Evolutionary conservation across 495 filamentous ascomycete species (phyloP), one percentile per base, ranked within the genome.

Genomic region (Pseudevernia furfuracea): DNA sequence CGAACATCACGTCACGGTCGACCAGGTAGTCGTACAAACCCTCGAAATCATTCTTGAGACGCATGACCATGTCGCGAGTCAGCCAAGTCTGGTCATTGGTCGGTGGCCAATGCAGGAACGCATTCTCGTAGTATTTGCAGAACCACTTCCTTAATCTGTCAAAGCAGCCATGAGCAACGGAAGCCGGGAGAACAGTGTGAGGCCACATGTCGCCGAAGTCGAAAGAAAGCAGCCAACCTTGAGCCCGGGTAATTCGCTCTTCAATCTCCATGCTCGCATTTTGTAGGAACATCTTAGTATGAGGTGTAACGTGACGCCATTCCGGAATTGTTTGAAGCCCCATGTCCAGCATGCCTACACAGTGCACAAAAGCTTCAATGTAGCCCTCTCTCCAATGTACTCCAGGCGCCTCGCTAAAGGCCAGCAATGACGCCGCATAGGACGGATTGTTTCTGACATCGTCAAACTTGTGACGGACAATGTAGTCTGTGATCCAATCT

Each of bases 11-110:
- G 59, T 89, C 84, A 4, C 85, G 79, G 72, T 89, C 85, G 41
- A 90, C 86, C 7, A 90, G 77, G 67, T 88, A 90, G 70, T 89
- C 86, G 63, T 89, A 90, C 21, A 90, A 76, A 7, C 84, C 80
- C 21, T 82, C 81, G 62, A 89, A 89, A 68, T 90, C 87, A 43
- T 77, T 78, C 66, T 87, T 84, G n/a, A 90, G 73, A 34, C 75
- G 72, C 34, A 79, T 75, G 3, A 81, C 81, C 25, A 87, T 71
- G 37, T 77, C 78, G 32, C 87, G 74, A 17, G 84, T 87, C 38
- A 90, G 76, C 82, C 86, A 88, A 48, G 76, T 79, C 21, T 74
- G 75, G 43, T 80, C 79, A 32, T 72, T 73, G 15, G 72, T 74
- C 17, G 69, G 73, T 15, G 73, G 77, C 57, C 71, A 72, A 58